These are phyloP conservation scores for Ophiobolus disseminans DNA, from an alignment of 2,329 filamentous ascomycete genomes.

Conservation along the genomic window DNA sequence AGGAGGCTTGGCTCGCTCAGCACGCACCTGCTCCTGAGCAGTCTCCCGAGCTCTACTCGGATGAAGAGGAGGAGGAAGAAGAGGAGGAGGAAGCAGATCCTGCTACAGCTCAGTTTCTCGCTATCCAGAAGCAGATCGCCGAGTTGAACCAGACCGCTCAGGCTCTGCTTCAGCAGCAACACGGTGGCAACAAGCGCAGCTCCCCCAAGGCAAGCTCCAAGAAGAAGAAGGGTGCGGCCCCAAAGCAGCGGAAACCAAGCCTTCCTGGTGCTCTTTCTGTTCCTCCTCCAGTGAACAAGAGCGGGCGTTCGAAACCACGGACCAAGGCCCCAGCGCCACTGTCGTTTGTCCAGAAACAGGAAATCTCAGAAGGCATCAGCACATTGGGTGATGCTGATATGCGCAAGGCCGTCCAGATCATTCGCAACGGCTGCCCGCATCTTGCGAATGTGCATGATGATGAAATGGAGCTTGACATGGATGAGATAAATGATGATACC, in stretches of 20 bases:
- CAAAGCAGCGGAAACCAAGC: constrained; percentile 34
- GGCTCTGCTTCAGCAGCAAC: constrained; percentile 50
- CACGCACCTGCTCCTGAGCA: constrained; percentile 72
- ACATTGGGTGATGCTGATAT: constrained; percentile 81
- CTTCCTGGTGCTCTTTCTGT: constrained; percentile 36
- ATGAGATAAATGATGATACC: constrained; percentile 62
- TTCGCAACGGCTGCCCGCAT: constrained; percentile 81
- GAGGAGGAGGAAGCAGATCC: constrained; percentile 60
- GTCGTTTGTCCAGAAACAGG: constrained; percentile 82
- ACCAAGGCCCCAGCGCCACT: constrained; percentile 69
- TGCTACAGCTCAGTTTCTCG: constrained; percentile 54
- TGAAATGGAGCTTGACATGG: constrained; percentile 71
- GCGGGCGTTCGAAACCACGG: constrained; percentile 55
- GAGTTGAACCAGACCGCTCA: constrained; percentile 71
- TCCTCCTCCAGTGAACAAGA: constrained; percentile 38
- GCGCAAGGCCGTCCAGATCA: constrained; percentile 82
- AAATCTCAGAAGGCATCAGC: constrained; percentile 85
- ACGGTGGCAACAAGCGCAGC: constrained; percentile 60
- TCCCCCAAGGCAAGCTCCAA: constrained; percentile 56
- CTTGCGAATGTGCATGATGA: constrained; percentile 64
- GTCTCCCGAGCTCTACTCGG: constrained; percentile 62
- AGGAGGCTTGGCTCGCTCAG: constrained; percentile 79
- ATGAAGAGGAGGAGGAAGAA: constrained; percentile 76
- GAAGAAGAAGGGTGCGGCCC: constrained; percentile 53
- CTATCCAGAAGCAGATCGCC: constrained; percentile 71